Evolutionary conservation across 306 rosid genomes (phyloP), one percentile per base, ranked within the genome.

Genomic region (Prosopis cineraria): DNA sequence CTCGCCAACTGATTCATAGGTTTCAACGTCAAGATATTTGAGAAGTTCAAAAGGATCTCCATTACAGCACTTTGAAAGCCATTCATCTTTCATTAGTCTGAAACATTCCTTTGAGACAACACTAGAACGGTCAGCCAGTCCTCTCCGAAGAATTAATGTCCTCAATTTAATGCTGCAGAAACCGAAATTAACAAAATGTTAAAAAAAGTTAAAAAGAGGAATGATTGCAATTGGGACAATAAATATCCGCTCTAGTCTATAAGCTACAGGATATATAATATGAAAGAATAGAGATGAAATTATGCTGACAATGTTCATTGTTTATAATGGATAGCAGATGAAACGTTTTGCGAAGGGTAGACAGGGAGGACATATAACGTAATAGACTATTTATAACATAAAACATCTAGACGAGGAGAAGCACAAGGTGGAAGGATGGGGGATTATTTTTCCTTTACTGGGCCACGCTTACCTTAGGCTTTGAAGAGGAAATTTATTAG

Each of bases 1-100:
- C 84, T 93, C 96, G 6, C 97, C 89, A 53, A 95, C 97, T 52
- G 87, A 47, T 86, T 93, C 99, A 83, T 95, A 95, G 58, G 99
- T 95, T 87, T 95, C 99, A 74, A 95, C 98, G 84, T 95, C 98
- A 1, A 95, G 97, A 89, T 85, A 95, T 87, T 93, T 93, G 79
- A 95, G 89, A 80, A 95, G 88, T 69, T 86, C 84, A 65, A 91
- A 77, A 64, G 92, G 90, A 72, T 91, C 89, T 24, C 87, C 90
- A 62, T 87, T 82, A 83, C 96, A 95, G 83, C 90, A 88, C 76
- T 91, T 89, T 6, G 50, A 48, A 55, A 95, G 96, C 99, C 98
- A 95, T 74, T 92, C 94, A 78, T 95, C 98, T 90, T 84, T 93
- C 98, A 92, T 78, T 55, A 95, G 80, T 82, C 86, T 95, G 74